Evolutionary conservation across 1,139 yeast species (phyloP).

Genomic region (Blastobotrys buckinghamii): DNA sequence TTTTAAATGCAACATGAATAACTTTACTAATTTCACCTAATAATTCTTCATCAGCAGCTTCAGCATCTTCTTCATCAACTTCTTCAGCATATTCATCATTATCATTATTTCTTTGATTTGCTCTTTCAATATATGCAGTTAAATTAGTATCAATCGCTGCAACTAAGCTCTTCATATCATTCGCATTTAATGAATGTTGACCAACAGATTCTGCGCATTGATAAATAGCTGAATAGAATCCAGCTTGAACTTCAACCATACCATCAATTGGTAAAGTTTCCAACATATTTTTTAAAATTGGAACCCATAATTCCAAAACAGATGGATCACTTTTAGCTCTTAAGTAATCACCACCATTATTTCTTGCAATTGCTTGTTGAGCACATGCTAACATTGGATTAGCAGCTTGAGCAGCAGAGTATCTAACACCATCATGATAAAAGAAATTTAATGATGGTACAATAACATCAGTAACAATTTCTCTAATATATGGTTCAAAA

Average conservation of each 20-base stretch:
- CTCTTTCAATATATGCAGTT: constrained; percentile 63
- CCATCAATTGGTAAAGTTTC: constrained; percentile 72
- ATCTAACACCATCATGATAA: constrained; percentile 91
- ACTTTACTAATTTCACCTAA: constrained; percentile 81
- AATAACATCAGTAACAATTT: constrained; percentile 71
- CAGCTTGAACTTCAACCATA: constrained; percentile 72
- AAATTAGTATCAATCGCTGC: constrained; percentile 57
- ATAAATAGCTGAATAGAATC: constrained; percentile 67
- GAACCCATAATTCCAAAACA: constrained; percentile 63
- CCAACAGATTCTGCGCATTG: constrained; percentile 67
- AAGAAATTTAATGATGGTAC: constrained; percentile 87
- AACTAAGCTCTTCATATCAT: constrained; percentile 54
- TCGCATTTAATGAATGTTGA: constrained; percentile 47
- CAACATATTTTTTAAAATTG: constrained; percentile 62
- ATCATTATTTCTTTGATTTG: constrained; percentile 61
- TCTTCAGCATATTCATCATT: constrained; percentile 69
- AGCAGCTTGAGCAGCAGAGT: constrained; percentile 77
- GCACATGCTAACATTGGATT: constrained; percentile 70
- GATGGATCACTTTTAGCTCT: constrained; percentile 40
- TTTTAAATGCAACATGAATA: constrained; percentile 66
- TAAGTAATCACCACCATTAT: constrained; percentile 34
- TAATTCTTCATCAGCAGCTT: constrained; percentile 83
- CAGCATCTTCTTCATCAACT: constrained; percentile 67
- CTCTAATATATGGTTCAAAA: constrained; percentile 78
- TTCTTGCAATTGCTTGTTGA: constrained; percentile 25